Conservation (phyloP, 2,329 filamentous ascomycete species). For the Whalleya microplaca region DNA sequence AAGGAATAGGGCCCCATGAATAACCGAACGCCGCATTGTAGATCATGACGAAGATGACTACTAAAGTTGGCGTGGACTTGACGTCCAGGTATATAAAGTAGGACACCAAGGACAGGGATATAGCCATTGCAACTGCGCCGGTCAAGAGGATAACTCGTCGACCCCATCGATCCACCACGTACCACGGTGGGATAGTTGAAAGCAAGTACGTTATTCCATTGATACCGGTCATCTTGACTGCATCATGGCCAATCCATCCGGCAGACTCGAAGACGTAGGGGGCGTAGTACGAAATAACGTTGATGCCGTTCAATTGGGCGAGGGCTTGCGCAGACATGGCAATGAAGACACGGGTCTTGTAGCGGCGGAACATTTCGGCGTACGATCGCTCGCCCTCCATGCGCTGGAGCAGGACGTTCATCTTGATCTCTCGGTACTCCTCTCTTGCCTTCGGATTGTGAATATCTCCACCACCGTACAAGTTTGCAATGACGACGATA, state of each 20-base stretch:
- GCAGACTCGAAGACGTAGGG: conserved; percentile 95
- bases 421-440: conserved; percentile 98
- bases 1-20: conserved; percentile 94
- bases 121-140: conserved; percentile 85
- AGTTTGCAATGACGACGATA: conserved; percentile 95
- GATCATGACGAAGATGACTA: conserved; percentile 95
- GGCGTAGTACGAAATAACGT: conserved; percentile 99
- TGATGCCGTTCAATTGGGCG: conserved; percentile 97
- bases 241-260: conserved; percentile 89
- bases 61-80: conserved; percentile 74
- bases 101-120: conserved; percentile 86
- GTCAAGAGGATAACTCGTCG: conserved; percentile 86
- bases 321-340: conserved; percentile 98
- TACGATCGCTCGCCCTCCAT: conserved; percentile 95
- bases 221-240: conserved; percentile 95
- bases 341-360: conserved; percentile 91
- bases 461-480: conserved; percentile 95
- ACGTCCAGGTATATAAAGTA: conserved; percentile 95
- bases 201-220: conserved; percentile 89
- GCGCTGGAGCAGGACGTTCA: conserved; percentile 89
- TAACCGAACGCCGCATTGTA: conserved; percentile 98
- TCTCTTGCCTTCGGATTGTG: conserved; percentile 91
- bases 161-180: conserved; percentile 91
- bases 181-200: conserved; percentile 95
- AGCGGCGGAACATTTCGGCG: conserved; percentile 90